These are phyloP conservation scores for Sugiyamaella sp. DNA, from an alignment of 1,139 yeast species.

Conservation along the genomic window DNA sequence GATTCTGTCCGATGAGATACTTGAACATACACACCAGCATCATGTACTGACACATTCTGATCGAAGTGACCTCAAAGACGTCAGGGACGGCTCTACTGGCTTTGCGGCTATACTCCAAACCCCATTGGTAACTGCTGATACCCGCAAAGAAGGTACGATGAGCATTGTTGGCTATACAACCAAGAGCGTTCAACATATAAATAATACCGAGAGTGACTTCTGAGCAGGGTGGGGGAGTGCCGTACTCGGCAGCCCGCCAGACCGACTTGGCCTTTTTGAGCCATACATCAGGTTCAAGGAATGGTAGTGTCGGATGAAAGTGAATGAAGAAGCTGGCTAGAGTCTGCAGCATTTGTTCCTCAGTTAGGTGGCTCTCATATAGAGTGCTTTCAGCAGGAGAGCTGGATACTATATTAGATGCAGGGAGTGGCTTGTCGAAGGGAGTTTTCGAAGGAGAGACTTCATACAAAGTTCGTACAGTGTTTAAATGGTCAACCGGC, in stretches of 20 bases:
- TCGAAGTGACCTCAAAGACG: constrained; percentile 24
- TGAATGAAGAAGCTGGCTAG: constrained; percentile 27
- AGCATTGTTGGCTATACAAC: constrained; percentile 25
- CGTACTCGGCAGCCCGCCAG: constrained; percentile 32
- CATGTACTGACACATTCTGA: constrained; percentile 27
- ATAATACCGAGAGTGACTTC: constrained; percentile 32
- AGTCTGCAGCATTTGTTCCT: constrained; percentile 34
- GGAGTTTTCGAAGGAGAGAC: constrained; percentile 6
- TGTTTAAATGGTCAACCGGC: constrained; percentile 1
- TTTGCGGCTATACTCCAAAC: constrained; percentile 27
- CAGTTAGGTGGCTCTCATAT: constrained; percentile 27
- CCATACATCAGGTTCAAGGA: constrained; percentile 32
- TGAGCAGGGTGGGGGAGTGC: constrained; percentile 21
- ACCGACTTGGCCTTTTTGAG: constrained; percentile 30
- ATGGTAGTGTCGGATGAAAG: constrained; percentile 30
- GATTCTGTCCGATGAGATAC: constrained; percentile 26
- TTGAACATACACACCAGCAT: constrained; percentile 26
- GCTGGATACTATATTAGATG: constrained; percentile 7
- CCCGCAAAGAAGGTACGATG: constrained; percentile 28
- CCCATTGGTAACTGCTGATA: constrained; percentile 28
- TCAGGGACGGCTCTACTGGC: constrained; percentile 28
- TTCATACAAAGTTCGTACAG: constrained; percentile 7
- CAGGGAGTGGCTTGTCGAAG: constrained; percentile 7
- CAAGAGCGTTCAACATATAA: constrained; percentile 31
- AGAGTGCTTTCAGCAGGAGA: constrained; percentile 15